A percentile compares a stretch with the other conserved stretches of the same genome.
Conservation (phyloP, 2,329 filamentous ascomycete genomes). For the Ophiostoma sp. region DNA sequence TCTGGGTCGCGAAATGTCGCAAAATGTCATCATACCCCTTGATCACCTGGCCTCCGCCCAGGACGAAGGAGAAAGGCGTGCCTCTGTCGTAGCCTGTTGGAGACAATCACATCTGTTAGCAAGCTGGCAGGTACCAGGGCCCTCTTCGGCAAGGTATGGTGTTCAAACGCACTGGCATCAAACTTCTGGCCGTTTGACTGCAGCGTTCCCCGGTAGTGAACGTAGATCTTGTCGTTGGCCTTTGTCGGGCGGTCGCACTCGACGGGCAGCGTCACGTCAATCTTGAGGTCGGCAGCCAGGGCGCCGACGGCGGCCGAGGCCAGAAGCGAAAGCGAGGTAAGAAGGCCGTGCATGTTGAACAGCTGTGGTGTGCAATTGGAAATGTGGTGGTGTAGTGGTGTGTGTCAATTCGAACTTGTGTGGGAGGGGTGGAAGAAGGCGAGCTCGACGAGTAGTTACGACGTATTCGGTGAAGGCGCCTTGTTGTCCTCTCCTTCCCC, state of each 20-base stretch:
- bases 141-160: not conserved
- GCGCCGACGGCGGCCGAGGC: slow-evolving; percentile 53
- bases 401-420: not conserved
- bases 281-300: slow-evolving; percentile 64
- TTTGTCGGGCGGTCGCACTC: slow-evolving; percentile 77
- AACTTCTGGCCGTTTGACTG: slow-evolving; percentile 73
- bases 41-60: slow-evolving; percentile 84
- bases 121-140: not conserved
- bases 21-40: slow-evolving; percentile 62
- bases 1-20: not conserved
- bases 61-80: slow-evolving; percentile 71
- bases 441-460: not conserved
- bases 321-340: slow-evolving; percentile 51
- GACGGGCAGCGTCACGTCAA: slow-evolving; percentile 72
- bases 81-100: slow-evolving; percentile 61
- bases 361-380: not conserved
- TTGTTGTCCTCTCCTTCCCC: slow-evolving; percentile 21
- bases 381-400: not conserved
- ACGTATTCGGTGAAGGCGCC: not conserved
- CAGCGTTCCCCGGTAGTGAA: slow-evolving; percentile 88
- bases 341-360: slow-evolving; percentile 50
- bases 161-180: slow-evolving; percentile 62
- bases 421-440: not conserved
- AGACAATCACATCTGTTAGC: not conserved
- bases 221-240: slow-evolving; percentile 75